These are phyloP conservation scores for Urostyla sp. DNA, from an alignment of 73 alveolate species.

Conservation along the genomic window DNA sequence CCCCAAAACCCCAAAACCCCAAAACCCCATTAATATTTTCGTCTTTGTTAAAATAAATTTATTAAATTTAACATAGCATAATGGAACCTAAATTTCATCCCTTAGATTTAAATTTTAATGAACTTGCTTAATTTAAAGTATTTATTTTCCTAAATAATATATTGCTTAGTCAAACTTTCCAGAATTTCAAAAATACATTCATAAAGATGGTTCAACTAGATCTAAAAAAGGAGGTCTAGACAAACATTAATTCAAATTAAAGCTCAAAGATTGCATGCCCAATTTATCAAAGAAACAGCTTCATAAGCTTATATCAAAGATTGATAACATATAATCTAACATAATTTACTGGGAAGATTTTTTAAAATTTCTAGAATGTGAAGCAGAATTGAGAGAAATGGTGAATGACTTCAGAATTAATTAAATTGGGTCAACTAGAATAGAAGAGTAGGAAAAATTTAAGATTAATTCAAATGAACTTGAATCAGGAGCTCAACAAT, in stretches of 20 bases:
- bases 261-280: constrained; percentile 48
- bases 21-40: too few species aligned
- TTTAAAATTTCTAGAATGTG: constrained; percentile 30
- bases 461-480: too few species aligned
- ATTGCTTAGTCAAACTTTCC: constrained; percentile 37
- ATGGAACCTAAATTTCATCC: constrained; percentile 37
- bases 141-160: neutral
- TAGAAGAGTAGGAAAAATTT: neutral
- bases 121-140: constrained; percentile 35
- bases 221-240: constrained; percentile 24
- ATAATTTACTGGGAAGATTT: constrained; percentile 50
- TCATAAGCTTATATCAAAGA: neutral
- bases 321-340: neutral
- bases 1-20: too few species aligned
- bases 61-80: too few species aligned
- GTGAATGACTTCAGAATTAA: constrained; percentile 44
- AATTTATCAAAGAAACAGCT: neutral
- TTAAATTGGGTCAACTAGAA: constrained; percentile 35
- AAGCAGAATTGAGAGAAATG: constrained; percentile 46
- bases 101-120: constrained; percentile 16
- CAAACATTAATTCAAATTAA: constrained; percentile 44
- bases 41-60: too few species aligned
- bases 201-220: neutral
- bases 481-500: too few species aligned
- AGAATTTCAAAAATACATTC: constrained; percentile 19